phyloP scores from a whole-genome alignment of 1,139 yeast genomes.

The Hansenula anomala region DNA sequence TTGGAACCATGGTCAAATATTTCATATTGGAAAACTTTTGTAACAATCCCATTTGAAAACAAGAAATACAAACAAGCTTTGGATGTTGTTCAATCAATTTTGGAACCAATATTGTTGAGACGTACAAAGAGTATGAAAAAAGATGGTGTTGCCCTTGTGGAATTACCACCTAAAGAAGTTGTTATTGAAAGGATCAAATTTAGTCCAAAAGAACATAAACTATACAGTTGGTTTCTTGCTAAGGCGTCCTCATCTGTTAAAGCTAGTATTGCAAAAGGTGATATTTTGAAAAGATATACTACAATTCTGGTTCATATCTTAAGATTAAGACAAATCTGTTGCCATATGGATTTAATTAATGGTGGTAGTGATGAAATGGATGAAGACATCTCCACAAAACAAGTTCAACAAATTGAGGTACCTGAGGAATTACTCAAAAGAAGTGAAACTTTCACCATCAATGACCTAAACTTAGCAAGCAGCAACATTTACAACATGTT shows the following conservation, averaged over 20 bases:
- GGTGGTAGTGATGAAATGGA: conserved; percentile 24
- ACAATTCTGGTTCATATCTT: conserved; percentile 80
- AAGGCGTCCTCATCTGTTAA: conserved; percentile 65
- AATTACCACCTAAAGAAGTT: conserved; percentile 73
- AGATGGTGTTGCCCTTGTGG: conserved; percentile 73
- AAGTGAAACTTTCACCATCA: conserved; percentile 10
- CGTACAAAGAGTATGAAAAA: conserved; percentile 85
- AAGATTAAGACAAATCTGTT: conserved; percentile 82
- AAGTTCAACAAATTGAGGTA: conserved; percentile 27
- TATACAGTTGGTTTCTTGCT: conserved; percentile 68
- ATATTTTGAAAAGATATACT: conserved; percentile 68
- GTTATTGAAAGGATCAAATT: conserved; percentile 63
- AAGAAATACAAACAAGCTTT: conserved; percentile 67
- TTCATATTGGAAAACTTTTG: conserved; percentile 84
- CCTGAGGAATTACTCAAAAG: conserved; percentile 15
- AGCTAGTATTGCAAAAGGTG: conserved; percentile 60
- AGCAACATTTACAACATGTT: conserved; percentile 29
- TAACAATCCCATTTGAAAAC: conserved; percentile 79
- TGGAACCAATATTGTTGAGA: conserved; percentile 79
- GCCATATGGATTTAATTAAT: conserved; percentile 49
- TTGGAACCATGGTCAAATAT: conserved; percentile 89
- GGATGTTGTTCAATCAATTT: conserved; percentile 76
- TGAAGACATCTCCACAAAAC: conserved; percentile 32
- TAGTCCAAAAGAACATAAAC: conserved; percentile 56
- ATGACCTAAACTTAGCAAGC: conserved; percentile 30